These are phyloP conservation scores for Sclerotinia borealis DNA, from an alignment of 2,329 filamentous ascomycete genomes.

Conservation along the genomic window DNA sequence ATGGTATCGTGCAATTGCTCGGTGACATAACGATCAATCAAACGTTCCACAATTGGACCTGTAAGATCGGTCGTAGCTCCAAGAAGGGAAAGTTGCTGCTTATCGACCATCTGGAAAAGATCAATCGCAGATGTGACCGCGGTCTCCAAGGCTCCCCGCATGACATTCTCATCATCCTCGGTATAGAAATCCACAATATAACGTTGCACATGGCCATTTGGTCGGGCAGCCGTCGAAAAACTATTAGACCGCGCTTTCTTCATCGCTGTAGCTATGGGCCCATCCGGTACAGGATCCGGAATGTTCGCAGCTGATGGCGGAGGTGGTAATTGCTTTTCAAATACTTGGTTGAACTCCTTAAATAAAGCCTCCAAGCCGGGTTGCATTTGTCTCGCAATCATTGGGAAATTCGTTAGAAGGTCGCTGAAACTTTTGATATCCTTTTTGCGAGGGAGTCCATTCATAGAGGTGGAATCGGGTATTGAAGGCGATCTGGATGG, in stretches of 20 bases:
- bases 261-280: conserved; percentile 49
- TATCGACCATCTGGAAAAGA: conserved; percentile 91
- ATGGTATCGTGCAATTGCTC: conserved; percentile 84
- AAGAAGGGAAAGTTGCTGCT: conserved; percentile 85
- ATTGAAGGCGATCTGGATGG: conserved; percentile 18
- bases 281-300: conserved; percentile 52
- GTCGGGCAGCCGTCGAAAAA: conserved; percentile 28
- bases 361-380: conserved; percentile 83
- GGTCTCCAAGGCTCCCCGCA: conserved; percentile 83
- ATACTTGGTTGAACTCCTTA: conserved; percentile 77
- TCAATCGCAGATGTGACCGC: conserved; percentile 92
- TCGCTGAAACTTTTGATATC: conserved; percentile 89
- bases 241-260: conserved; percentile 51
- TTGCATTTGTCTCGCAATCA: conserved; percentile 96
- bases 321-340: conserved; percentile 77
- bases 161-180: conserved; percentile 85
- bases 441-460: conserved; percentile 64
- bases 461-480: conserved; percentile 17
- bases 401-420: conserved; percentile 82
- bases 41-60: conserved; percentile 80
- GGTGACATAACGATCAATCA: conserved; percentile 91
- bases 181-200: conserved; percentile 57
- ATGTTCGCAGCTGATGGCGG: conserved; percentile 58
- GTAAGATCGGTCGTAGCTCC: conserved; percentile 92
- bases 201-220: conserved; percentile 34